Conservation (phyloP, 345 rosid genomes). For the Brassica rapa region DNA sequence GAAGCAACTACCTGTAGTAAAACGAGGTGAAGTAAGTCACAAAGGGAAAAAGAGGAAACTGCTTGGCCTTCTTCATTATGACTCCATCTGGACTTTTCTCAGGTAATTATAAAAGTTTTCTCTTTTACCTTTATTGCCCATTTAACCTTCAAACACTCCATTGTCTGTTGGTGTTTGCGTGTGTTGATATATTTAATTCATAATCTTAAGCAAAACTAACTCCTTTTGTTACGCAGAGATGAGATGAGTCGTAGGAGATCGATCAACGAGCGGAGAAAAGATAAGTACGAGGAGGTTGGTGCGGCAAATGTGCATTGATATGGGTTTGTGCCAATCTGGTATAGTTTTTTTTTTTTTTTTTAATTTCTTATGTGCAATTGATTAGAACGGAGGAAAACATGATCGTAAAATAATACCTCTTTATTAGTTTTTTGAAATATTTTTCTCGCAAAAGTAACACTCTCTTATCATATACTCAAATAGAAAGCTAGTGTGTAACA, state of each 20-base stretch:
- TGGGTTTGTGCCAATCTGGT: conserved; percentile 27
- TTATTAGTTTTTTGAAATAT: neutral
- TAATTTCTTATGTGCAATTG: conserved; percentile 14
- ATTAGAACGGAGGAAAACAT: conserved; percentile 15
- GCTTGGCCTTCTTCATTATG: conserved; percentile 78
- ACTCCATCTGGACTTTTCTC: conserved; percentile 65
- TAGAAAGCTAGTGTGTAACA: neutral
- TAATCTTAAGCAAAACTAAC: neutral
- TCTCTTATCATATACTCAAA: neutral
- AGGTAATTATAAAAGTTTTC: conserved; percentile 44
- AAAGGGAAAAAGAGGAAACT: conserved; percentile 67
- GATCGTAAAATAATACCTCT: neutral
- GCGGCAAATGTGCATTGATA: conserved; percentile 33
- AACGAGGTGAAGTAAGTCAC: conserved; percentile 54
- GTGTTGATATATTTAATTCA: neutral
- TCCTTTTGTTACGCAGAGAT: conserved; percentile 23
- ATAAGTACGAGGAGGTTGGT: conserved; percentile 32
- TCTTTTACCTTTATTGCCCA: too few relatives aligned
- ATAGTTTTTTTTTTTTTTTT: neutral
- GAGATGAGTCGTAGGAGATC: conserved; percentile 41
- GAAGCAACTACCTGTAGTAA: conserved; percentile 89
- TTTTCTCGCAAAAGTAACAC: too few relatives aligned
- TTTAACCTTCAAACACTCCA: neutral
- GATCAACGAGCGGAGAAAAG: conserved; percentile 37
- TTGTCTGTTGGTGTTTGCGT: too few relatives aligned